A percentile compares a stretch with the other conserved stretches of the same genome.
These are phyloP conservation scores for Daedaleopsis sinensis DNA, from an alignment of 768 basidiomycete species.

Conservation along the genomic window DNA sequence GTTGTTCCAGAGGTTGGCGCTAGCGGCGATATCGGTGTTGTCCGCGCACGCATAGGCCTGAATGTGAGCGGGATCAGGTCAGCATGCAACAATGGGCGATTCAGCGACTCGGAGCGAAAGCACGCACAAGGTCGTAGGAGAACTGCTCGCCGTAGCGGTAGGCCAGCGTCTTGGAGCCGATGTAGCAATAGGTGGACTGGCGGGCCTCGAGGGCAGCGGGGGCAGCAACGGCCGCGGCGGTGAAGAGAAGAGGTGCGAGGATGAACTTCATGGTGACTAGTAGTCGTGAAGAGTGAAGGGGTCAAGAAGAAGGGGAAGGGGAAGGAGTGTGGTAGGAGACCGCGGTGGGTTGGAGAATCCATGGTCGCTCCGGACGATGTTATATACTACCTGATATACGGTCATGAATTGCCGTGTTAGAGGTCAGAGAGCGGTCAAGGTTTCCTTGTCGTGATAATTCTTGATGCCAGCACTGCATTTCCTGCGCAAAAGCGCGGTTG, in stretches of 20 bases:
- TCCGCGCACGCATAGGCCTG: neutral
- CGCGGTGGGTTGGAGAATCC: too few species aligned
- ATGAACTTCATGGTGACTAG: neutral
- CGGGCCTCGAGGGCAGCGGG: neutral
- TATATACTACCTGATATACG: too few species aligned
- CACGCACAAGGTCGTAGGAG: neutral
- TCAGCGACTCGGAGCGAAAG: neutral
- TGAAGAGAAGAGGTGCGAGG: neutral
- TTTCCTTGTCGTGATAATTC: too few species aligned
- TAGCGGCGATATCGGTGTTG: neutral
- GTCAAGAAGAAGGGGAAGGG: too few species aligned
- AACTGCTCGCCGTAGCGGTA: neutral
- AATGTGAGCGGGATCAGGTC: too few species aligned
- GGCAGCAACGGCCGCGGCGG: too few species aligned
- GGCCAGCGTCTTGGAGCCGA: neutral
- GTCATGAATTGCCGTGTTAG: too few species aligned
- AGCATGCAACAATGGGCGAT: neutral
- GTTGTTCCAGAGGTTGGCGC: neutral
- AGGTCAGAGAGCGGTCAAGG: too few species aligned
- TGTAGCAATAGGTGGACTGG: neutral
- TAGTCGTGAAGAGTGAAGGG: neutral
- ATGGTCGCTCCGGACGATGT: too few species aligned
- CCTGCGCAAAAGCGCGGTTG: too few species aligned
- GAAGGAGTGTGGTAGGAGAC: too few species aligned
- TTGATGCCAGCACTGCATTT: too few species aligned